Base-by-base conservation (phyloP, 2,329 filamentous ascomycete genomes). In the Neonectria faginata region DNA sequence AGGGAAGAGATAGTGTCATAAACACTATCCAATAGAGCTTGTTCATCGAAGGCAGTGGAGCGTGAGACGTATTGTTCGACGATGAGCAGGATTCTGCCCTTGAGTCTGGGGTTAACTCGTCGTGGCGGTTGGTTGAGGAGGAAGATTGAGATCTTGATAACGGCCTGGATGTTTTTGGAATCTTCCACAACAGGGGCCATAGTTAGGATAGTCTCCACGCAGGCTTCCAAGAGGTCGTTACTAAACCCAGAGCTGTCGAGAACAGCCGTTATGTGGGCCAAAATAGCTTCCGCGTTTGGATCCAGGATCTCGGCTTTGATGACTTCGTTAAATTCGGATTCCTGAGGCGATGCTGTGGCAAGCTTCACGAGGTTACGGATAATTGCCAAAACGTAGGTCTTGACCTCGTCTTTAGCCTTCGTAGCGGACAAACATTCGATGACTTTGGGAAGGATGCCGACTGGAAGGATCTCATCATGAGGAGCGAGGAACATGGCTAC, bases 321-420 rank as follows among this genome's bases (percentile, higher is more conserved):
- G 27, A 85, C 72, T 65, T 87, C 84, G 54, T 86, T 88, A 69
- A 83, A 86, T 62, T 89, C 85, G 1, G 84, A 85, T 65, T 88
- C 84, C 12, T 80, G 74, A 5, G 86, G 82, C 9, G 87, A 82
- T 1, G 86, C 84, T 57, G 83, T 81, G 2, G 88, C 86, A 53
- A 91, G 80, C 59, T 84, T 84, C 36, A 93, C 85, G 36, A 95
- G 81, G 60, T 89, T 91, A 47, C 87, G 86, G 48, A 99, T 78
- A 45, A 98, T 90, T 11, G 89, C 85, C 31, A 99, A 82, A 1
- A 94, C 88, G 75, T 93, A 97, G 0, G 92, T 80, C 74, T 94
- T 96, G 60, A 99, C 94, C 61, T 94, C 91, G 66, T 95, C 92
- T 77, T 96, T 96, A 0, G 92, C 89, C 58, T 92, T 95, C 50